Base-by-base conservation (phyloP, 2,329 filamentous ascomycete genomes). In the Clarireedia hainanense region DNA sequence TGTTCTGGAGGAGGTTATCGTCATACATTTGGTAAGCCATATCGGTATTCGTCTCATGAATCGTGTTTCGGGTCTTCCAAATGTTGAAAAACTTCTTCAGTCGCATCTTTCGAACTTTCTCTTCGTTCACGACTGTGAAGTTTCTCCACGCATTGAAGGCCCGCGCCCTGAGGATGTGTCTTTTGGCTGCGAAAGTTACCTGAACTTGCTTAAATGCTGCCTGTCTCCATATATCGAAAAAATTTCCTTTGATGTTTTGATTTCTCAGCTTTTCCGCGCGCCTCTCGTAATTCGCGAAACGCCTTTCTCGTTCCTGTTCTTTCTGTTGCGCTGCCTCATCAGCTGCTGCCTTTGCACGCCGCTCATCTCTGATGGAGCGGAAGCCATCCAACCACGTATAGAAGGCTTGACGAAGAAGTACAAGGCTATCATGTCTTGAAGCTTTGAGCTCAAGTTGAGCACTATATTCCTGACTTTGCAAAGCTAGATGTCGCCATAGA, bases 71-170 rank as follows among this genome's bases (percentile, higher is more conserved):
- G n/a, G 12, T 17, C 55, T 58, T 66, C 68, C 81, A 86, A n/a
- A 71, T 63, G 5, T 67, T 66, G 49, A 85, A 73, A 51, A 80
- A 83, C 56, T 77, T 81, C 47, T 71, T 74, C 6, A 80, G 62
- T 17, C 78, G 72, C 56, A 83, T 76, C 36, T 77, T 70, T 45
- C 76, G 73, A 10, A 74, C 71, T 61, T 78, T 78, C 43, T 76
- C 64, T 55, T 69, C 67, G 48, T 65, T 69, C 14, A 64, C 63
- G 47, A 61, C 61, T 10, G 84, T 85, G 54, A 88, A 81, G 57
- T 82, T 77, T 26, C 80, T 76, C 86, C 86, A 90, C 6, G 81
- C 81, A 57, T 80, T 80, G 69, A 89, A 89, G 58, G 84, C 85
- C 55, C 81, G 80, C 12, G 80, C 81, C 55, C 85, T 77, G 53